Percentiles rank a stretch among this genome's conserved stretches.
These are phyloP conservation scores for Peronospora belbahrii DNA, from an alignment of 352 stramenopile species.

Conservation along the genomic window DNA sequence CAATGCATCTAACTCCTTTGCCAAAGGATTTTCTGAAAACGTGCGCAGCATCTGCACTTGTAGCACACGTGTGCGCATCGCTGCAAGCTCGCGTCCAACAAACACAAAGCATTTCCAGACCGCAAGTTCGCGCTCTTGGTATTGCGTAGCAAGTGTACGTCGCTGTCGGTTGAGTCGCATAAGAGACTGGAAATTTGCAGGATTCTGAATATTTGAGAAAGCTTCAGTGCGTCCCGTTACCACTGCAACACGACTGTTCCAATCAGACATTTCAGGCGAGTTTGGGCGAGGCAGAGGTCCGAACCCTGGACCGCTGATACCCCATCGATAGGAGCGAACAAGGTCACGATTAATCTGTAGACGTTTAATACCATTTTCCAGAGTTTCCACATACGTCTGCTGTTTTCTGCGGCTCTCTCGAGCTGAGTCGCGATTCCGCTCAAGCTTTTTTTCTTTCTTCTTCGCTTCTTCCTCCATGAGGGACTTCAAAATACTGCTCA, in stretches of 20 bases:
- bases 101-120: constrained; percentile 58
- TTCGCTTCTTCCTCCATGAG: constrained; percentile 84
- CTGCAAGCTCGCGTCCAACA: constrained; percentile 44
- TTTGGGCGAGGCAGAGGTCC: constrained; percentile 34
- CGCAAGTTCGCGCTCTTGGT: constrained; percentile 36
- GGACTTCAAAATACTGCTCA: constrained; percentile 83
- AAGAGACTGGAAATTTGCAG: constrained; percentile 51
- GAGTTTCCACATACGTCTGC: constrained; percentile 80
- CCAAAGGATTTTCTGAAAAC: constrained; percentile 32
- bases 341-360: constrained; percentile 79
- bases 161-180: constrained; percentile 73
- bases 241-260: constrained; percentile 53
- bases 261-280: constrained; percentile 50
- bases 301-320: constrained; percentile 42
- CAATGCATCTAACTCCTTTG: constrained; percentile 34
- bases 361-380: constrained; percentile 83
- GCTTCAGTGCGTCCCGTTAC: constrained; percentile 56
- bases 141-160: constrained; percentile 41
- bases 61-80: constrained; percentile 48
- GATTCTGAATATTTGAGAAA: constrained; percentile 67
- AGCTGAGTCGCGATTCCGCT: constrained; percentile 81
- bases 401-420: constrained; percentile 82
- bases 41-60: constrained; percentile 57
- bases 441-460: constrained; percentile 87
- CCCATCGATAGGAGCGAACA: constrained; percentile 66